Evolutionary conservation across 78 protist species (phyloP), one percentile per base, ranked within the genome.

Genomic region (Guillardia theta): DNA sequence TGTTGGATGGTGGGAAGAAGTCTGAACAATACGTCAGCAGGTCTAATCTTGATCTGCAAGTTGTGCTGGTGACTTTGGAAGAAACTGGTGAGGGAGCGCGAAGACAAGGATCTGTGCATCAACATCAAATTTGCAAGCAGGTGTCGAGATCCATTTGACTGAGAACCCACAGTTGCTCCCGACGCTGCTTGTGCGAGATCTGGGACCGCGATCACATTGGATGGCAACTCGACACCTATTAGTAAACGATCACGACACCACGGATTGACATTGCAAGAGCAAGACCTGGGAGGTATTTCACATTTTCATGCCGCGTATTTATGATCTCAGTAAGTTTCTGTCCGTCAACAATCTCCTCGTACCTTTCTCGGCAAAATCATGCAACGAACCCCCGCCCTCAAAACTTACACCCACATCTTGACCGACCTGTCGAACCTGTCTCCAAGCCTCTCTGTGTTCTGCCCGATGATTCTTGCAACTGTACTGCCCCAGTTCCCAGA

Each of bases 211-310:
- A 77, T 4, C 64, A 96, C 5, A 76, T 96, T 96, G 39, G 45
- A 76, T 9, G 95, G 95, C 45, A 94, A 62, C 93, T 58, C 39
- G 58, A 19, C 10, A 10, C 58, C 58, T 50, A 15, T 15, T 15
- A 50, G 58, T n/a, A n/a, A n/a, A n/a, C n/a, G n/a, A n/a, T n/a
- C n/a, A n/a, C n/a, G n/a, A n/a, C n/a, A n/a, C n/a, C n/a, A n/a
- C n/a, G n/a, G n/a, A n/a, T n/a, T n/a, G n/a, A n/a, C n/a, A n/a
- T n/a, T n/a, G n/a, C n/a, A n/a, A n/a, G n/a, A n/a, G n/a, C n/a
- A n/a, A n/a, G 41, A 36, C 96, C 97, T 18, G 97, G 96, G 47
- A 96, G 62, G 21, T 96, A 96, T 93, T 95, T 95, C n/a, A 45
- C 94, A 62, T 96, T 96, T 92, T 95, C 96, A 78, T 95, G 95